Evolutionary conservation across 1,284 basidiomycete genomes (phyloP), one percentile per base, ranked within the genome.

Genomic region (Irpex sp.): DNA sequence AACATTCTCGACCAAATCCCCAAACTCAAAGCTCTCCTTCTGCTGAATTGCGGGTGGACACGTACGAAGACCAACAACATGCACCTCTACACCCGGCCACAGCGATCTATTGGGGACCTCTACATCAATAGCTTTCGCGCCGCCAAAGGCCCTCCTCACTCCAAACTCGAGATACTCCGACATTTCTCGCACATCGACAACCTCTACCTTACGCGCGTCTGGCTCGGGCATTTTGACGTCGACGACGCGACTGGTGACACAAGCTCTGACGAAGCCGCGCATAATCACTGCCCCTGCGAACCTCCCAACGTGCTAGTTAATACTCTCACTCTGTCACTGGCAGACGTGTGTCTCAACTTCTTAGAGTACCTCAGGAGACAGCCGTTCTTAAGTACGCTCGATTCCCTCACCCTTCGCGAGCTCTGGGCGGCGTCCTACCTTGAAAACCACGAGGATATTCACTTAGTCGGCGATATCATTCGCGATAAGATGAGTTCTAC

Each of bases 321-420:
- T n/a, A 18, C 53, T 10, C 45, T 62, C 12, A 49, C 61, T 16
- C 57, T 62, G 35, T 62, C 61, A 5, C 45, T 62, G 53, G 53
- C 61, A 14, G 58, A 62, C 55, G 58, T 62, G 4, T 62, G 61
- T 49, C 37, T 59, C 12, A 62, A 59, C 58, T 62, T 62, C 36
- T 53, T 62, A 36, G 54, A 58, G 53, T 53, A 57, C 28, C 49
- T 62, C 8, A 53, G 58, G 21, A 7, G 54, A 35, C 61, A 62
- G 37, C 58, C 61, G 21, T 62, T 62, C 55, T 28, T 62, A 36
- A 51, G 19, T 18, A 33, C 61, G n/a, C 54, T 62, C 16, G 23
- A 9, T 14, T 56, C 61, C 5, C 54, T 62, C 54, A 58, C 52
- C 36, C 45, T 62, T 35, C 45, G 36, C 8, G 61, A 62, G 23